Evolutionary conservation across 108 stramenopile species (phyloP), one percentile per base, ranked within the genome.

Genomic region (Fistulifera solaris): DNA sequence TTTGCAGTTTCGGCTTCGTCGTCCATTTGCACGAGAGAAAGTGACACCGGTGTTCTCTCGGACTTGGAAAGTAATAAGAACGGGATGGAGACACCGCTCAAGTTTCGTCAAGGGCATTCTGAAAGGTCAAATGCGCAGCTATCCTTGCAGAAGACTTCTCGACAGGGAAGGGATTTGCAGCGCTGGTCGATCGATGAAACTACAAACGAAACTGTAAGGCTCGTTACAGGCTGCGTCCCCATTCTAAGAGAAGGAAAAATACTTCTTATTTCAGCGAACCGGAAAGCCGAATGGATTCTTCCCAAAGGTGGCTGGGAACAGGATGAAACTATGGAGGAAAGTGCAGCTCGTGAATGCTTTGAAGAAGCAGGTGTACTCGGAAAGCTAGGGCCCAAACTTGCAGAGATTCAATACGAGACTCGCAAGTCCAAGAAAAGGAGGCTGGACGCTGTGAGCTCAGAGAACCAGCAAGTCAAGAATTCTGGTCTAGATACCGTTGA

Each of bases 231-330:
- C 0, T 79, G 75, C 54, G 73, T 87, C 25, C 85, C 85, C 0
- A 85, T 91, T 35, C 54, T 84, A 17, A 53, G 69, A 8, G 80
- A 76, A 56, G 85, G 89, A 2, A 71, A 73, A 23, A 76, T 96
- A 7, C 47, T 96, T 14, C 73, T 96, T 54, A 73, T 87, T 21
- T 71, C 76, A 16, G 78, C 88, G 38, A 70, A 69, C 39, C 66
- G 81, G 48, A 90, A 89, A 58, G 55, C 67, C 10, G 91, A 89
- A 52, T 96, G 95, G 95, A 93, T 94, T 40, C 68, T 96, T 23
- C 95, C 95, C 21, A 96, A 96, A 62, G 95, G 95, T 38, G 95
- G 93, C 1, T 96, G 95, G 95, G 95, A 96, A 59, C 58, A 56
- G 22, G 95, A 96, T 54, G 95, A 96, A 59, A 79, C 78, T 0